phyloP scores from a whole-genome alignment of 176 grass and related monocot genomes.

The Tuctoria greenei region DNA sequence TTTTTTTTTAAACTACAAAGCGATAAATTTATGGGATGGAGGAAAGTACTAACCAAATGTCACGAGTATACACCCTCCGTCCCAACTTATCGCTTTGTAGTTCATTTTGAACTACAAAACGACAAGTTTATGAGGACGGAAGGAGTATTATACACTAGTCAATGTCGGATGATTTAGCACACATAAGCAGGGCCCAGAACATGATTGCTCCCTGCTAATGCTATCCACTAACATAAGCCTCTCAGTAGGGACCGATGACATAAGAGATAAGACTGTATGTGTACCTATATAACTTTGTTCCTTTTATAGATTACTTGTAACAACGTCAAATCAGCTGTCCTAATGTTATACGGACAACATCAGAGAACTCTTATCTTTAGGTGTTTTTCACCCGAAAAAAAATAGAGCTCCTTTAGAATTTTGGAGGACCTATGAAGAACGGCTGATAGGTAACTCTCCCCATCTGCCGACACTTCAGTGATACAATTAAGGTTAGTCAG shows the following conservation, averaged over 20 bases:
- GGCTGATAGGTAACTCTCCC: constrained; percentile 20
- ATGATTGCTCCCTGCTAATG: constrained; percentile 21
- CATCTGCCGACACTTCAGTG: constrained; percentile 43
- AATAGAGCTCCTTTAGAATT: background rate
- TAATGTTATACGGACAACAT: background rate
- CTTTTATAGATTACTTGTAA: background rate
- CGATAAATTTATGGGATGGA: no score
- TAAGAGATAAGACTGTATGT: constrained; percentile 23
- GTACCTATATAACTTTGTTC: background rate
- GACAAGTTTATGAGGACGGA: no score
- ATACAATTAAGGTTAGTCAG: constrained; percentile 24
- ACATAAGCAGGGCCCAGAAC: constrained; percentile 35
- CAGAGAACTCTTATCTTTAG: background rate
- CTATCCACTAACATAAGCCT: constrained; percentile 20
- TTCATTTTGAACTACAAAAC: no score
- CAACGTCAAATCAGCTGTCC: constrained; percentile 29
- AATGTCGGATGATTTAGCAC: background rate
- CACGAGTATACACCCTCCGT: background rate
- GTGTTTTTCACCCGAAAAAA: no score
- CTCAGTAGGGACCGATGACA: constrained; percentile 7
- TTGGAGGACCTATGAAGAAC: constrained; percentile 16
- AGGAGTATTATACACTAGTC: constrained; percentile 5
- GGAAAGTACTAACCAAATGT: constrained; percentile 31
- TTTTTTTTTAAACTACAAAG: no score
- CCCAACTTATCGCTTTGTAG: no score